These are phyloP conservation scores for Mesotaenium endlicherianum DNA, from an alignment of 139 green algal species.

Conservation along the genomic window DNA sequence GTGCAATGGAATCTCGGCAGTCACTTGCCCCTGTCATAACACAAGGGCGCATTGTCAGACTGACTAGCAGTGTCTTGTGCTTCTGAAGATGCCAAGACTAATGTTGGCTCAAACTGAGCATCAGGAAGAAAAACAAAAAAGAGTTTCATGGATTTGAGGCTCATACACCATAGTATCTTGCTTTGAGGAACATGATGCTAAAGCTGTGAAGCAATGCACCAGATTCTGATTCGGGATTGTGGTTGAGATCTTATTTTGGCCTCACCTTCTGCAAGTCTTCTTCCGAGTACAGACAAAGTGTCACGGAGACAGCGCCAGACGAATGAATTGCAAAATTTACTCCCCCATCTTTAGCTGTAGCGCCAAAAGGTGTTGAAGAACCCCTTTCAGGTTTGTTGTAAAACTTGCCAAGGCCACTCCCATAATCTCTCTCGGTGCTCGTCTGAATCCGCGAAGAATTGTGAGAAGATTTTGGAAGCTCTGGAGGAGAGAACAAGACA, in stretches of 20 bases:
- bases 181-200: background rate
- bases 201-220: background rate
- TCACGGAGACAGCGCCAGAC: slow-evolving; percentile 63
- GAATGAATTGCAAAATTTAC: slow-evolving; percentile 85
- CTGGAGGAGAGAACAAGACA: no score
- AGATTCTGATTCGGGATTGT: background rate
- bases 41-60: background rate
- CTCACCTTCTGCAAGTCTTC: slow-evolving; percentile 63
- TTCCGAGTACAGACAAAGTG: slow-evolving; percentile 81
- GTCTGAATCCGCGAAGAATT: background rate
- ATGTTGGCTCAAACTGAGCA: background rate
- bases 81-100: background rate
- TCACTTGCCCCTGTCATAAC: slow-evolving; percentile 34
- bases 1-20: slow-evolving; percentile 43
- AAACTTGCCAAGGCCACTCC: slow-evolving; percentile 7
- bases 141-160: background rate
- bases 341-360: slow-evolving; percentile 11
- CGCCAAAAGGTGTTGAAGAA: slow-evolving; percentile 17
- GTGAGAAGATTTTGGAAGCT: no score
- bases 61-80: background rate
- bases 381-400: slow-evolving; percentile 40
- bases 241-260: slow-evolving; percentile 46
- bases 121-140: background rate
- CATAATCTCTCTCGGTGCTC: slow-evolving; percentile 4
- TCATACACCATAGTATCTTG: background rate